Conservation (phyloP, 164 flowering plant species). For the Berberis vulgaris region DNA sequence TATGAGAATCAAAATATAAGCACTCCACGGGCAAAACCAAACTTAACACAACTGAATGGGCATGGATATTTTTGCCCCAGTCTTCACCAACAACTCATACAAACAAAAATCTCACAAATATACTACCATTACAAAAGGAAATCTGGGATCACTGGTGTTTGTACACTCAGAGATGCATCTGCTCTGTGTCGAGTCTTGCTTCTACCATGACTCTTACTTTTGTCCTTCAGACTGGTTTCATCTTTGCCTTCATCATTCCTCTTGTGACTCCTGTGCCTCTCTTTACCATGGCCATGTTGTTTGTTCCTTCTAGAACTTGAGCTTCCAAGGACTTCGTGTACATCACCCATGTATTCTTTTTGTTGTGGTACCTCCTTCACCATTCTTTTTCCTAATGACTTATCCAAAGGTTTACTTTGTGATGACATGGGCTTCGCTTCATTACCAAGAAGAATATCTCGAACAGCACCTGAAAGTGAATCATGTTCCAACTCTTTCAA, state of each 20-base stretch:
- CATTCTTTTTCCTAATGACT: conserved; percentile 31
- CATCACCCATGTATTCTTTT: conserved; percentile 14
- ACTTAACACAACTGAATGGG: background rate
- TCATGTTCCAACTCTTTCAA: conserved; percentile 28
- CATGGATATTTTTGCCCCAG: background rate
- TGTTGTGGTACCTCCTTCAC: conserved; percentile 37
- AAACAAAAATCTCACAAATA: background rate
- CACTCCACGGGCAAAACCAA: background rate
- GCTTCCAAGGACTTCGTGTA: conserved; percentile 15
- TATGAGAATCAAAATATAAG: background rate
- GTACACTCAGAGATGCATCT: conserved; percentile 31
- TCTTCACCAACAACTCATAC: conserved; percentile 3
- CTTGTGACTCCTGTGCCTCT: conserved; percentile 31
- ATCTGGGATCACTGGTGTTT: conserved; percentile 67
- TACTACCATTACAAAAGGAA: conserved; percentile 51
- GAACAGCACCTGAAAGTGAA: conserved; percentile 64
- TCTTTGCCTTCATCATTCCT: conserved; percentile 32
- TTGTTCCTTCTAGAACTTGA: conserved; percentile 44
- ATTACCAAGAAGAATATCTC: conserved; percentile 56
- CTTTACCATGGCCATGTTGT: conserved; percentile 44
- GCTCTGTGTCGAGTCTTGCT: conserved; percentile 48
- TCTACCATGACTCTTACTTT: conserved; percentile 44
- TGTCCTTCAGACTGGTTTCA: conserved; percentile 26
- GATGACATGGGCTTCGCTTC: conserved; percentile 26
- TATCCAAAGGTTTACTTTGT: conserved; percentile 20